A percentile compares a stretch with the other conserved stretches of the same genome.
Conservation (phyloP, 164 flowering plant species). For the Cinnamomum chago region DNA sequence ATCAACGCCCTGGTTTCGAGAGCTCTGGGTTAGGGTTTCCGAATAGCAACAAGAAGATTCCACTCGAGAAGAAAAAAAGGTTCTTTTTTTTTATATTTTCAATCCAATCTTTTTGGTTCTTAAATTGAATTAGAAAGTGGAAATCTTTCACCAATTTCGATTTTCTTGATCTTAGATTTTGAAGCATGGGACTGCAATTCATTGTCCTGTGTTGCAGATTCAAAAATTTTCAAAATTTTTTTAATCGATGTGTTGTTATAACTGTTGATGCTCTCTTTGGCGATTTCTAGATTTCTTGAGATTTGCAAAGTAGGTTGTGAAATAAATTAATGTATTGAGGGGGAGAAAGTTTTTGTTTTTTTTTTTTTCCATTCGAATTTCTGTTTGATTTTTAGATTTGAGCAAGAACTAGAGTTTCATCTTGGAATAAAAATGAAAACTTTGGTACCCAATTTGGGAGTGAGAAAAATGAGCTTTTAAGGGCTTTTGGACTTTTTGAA, state of each 20-base stretch:
- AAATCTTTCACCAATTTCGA: not conserved
- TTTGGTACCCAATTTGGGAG: no score
- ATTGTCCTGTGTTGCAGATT: not conserved
- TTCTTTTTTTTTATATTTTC: not conserved
- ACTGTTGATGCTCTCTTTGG: not conserved
- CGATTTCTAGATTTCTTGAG: no score
- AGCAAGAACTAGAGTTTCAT: no score
- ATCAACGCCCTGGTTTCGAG: constrained; percentile 29
- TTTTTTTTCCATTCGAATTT: not conserved
- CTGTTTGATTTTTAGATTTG: not conserved
- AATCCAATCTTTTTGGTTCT: no score
- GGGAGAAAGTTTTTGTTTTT: not conserved
- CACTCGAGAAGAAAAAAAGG: not conserved
- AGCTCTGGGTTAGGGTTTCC: constrained; percentile 20
- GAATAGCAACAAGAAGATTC: constrained; percentile 9
- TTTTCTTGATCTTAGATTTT: not conserved
- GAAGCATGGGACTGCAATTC: not conserved
- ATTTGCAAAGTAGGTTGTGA: no score
- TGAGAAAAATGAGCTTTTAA: no score
- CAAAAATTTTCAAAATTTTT: not conserved
- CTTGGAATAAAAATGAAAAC: no score
- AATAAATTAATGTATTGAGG: no score
- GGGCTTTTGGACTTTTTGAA: no score
- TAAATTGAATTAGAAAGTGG: no score
- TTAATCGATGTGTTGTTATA: not conserved